These are phyloP conservation scores for Eutrema salsugineum DNA, from an alignment of 441 rosid species.

Conservation along the genomic window DNA sequence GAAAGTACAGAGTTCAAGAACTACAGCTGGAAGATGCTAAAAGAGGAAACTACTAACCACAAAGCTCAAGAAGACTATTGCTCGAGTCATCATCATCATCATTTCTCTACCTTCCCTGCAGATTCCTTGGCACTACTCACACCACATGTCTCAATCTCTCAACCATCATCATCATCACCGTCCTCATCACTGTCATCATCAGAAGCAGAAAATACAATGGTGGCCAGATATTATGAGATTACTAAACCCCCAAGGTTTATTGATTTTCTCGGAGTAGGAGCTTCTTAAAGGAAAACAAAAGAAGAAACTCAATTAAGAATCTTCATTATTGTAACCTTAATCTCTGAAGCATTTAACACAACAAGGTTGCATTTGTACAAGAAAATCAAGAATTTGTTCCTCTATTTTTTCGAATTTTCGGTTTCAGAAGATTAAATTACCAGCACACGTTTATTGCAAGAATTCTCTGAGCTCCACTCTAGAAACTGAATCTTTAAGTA, in stretches of 20 bases:
- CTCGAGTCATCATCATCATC: constrained; percentile 19
- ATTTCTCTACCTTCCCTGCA: constrained; percentile 20
- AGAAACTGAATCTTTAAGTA: too few relatives aligned
- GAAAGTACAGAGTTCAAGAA: background rate
- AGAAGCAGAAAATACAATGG: constrained; percentile 8
- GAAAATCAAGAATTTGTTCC: background rate
- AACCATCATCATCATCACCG: constrained; percentile 19
- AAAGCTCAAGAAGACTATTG: constrained; percentile 2
- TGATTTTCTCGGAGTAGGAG: constrained; percentile 29
- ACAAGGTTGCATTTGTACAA: constrained; percentile 21
- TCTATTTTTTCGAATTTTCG: background rate
- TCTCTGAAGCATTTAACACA: background rate
- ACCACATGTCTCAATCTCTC: constrained; percentile 7
- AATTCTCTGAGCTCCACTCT: background rate
- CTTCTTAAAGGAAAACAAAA: background rate
- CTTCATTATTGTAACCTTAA: constrained; percentile 13
- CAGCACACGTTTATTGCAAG: background rate
- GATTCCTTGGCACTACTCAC: constrained; percentile 14
- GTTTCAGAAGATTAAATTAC: background rate
- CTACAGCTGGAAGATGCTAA: constrained; percentile 20
- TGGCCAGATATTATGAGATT: constrained; percentile 12
- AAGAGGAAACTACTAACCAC: constrained; percentile 23
- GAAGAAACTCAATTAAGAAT: background rate
- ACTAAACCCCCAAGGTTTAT: constrained; percentile 3
- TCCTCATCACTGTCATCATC: constrained; percentile 17